Evolutionary conservation across 148 eudicot species (phyloP).

Genomic region (Rhododendron vialii): DNA sequence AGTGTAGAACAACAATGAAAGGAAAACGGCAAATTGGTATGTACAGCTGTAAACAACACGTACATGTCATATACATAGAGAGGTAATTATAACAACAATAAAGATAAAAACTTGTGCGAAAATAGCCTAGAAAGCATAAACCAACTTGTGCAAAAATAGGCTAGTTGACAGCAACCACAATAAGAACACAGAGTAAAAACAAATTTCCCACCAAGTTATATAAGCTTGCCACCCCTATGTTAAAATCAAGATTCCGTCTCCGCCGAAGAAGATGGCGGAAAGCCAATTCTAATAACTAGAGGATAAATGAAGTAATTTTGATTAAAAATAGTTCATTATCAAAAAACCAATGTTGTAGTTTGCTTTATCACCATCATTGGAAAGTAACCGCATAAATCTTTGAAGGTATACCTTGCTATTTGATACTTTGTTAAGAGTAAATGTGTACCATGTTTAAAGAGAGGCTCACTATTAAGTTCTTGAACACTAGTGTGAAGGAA

Average conservation of each 20-base stretch:
- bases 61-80: neutral
- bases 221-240: neutral
- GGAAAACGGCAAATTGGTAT: neutral
- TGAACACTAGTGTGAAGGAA: neutral
- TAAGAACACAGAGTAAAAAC: neutral
- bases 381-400: neutral
- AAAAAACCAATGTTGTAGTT: neutral
- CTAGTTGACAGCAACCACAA: neutral
- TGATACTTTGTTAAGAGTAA: neutral
- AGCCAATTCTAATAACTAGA: neutral
- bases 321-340: neutral
- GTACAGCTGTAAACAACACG: neutral
- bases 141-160: neutral
- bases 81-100: neutral
- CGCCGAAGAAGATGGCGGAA: neutral
- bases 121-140: too few species aligned
- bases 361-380: neutral
- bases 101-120: neutral
- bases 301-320: neutral
- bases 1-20: neutral
- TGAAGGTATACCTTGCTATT: neutral
- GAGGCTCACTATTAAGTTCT: neutral
- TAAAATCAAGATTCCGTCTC: neutral
- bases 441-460: neutral
- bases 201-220: neutral